These are phyloP conservation scores for Seminavis robusta DNA, from an alignment of 108 stramenopile genomes.

Conservation along the genomic window DNA sequence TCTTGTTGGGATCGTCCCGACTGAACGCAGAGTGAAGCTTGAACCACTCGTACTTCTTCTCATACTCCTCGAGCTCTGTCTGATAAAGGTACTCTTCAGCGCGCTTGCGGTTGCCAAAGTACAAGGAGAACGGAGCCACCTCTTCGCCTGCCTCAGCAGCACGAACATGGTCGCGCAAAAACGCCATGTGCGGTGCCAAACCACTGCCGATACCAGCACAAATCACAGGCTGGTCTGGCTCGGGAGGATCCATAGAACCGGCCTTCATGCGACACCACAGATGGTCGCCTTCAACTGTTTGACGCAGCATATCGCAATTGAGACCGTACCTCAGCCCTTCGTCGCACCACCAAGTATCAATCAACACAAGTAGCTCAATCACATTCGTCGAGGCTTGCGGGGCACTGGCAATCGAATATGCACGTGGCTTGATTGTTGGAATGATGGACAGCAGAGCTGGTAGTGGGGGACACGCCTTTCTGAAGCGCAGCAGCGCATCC, in stretches of 20 bases:
- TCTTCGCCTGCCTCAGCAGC: slow-evolving; percentile 40
- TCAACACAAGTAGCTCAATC: slow-evolving; percentile 51
- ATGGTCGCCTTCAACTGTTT: slow-evolving; percentile 32
- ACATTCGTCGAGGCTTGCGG: slow-evolving; percentile 34
- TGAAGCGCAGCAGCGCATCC: slow-evolving; percentile 39
- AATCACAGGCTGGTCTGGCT: slow-evolving; percentile 54
- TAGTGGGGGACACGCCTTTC: slow-evolving; percentile 50
- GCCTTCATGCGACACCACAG: slow-evolving; percentile 56
- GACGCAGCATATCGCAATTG: slow-evolving; percentile 57
- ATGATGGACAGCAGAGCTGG: slow-evolving; percentile 57
- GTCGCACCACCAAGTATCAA: slow-evolving; percentile 59
- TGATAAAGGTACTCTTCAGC: slow-evolving; percentile 82
- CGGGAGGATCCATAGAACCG: slow-evolving; percentile 58
- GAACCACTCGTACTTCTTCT: slow-evolving; percentile 54
- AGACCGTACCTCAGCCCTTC: slow-evolving; percentile 45
- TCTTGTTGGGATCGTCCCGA: slow-evolving; percentile 62
- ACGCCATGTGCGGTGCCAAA: slow-evolving; percentile 85
- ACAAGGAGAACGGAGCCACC: slow-evolving; percentile 67
- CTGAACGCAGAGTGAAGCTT: slow-evolving; percentile 81
- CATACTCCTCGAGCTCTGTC: slow-evolving; percentile 61
- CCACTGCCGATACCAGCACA: slow-evolving; percentile 90
- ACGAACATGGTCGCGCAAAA: slow-evolving; percentile 74
- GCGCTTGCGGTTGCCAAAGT: slow-evolving; percentile 83
- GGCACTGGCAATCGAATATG: slow-evolving; percentile 84
- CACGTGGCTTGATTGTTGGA: slow-evolving; percentile 81